Evolutionary conservation across 1,139 yeast species (phyloP).

Genomic region (Geotrichum macrosporum): DNA sequence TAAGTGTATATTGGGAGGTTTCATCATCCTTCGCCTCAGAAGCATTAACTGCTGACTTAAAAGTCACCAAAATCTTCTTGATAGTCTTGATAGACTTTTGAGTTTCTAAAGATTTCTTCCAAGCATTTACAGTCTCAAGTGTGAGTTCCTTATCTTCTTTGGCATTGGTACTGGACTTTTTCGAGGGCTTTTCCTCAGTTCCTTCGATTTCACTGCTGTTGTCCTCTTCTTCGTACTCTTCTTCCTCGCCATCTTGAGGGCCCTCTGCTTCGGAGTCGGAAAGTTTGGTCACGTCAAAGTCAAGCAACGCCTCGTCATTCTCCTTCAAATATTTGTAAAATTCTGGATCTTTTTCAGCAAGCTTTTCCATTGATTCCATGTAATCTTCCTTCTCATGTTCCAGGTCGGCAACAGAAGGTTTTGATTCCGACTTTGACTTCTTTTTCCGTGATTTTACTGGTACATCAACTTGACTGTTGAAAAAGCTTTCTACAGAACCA

Average conservation of each 20-base stretch:
- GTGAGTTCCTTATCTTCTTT: slow-evolving; percentile 45
- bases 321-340: slow-evolving; percentile 28
- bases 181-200: slow-evolving; percentile 24
- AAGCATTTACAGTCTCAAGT: slow-evolving; percentile 52
- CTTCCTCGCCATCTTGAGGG: slow-evolving; percentile 33
- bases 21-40: slow-evolving; percentile 49
- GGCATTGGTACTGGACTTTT: slow-evolving; percentile 15
- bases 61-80: slow-evolving; percentile 70
- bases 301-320: slow-evolving; percentile 38
- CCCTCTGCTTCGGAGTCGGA: slow-evolving; percentile 33
- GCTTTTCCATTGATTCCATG: slow-evolving; percentile 19
- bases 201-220: slow-evolving; percentile 31
- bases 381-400: slow-evolving; percentile 17
- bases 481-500: slow-evolving; percentile 17
- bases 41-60: slow-evolving; percentile 77
- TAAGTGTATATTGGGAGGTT: slow-evolving; percentile 59
- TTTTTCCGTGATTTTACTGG: slow-evolving; percentile 6
- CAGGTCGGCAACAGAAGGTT: slow-evolving; percentile 10
- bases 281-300: slow-evolving; percentile 17
- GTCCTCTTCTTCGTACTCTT: slow-evolving; percentile 30
- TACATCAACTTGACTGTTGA: slow-evolving; percentile 14
- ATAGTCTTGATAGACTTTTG: slow-evolving; percentile 52
- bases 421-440: slow-evolving; percentile 12
- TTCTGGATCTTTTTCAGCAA: slow-evolving; percentile 23
- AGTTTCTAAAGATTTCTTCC: slow-evolving; percentile 56